Evolutionary conservation across 2,329 filamentous ascomycete species (phyloP), one percentile per base, ranked within the genome.

Genomic region (Paecilomyces niveus): DNA sequence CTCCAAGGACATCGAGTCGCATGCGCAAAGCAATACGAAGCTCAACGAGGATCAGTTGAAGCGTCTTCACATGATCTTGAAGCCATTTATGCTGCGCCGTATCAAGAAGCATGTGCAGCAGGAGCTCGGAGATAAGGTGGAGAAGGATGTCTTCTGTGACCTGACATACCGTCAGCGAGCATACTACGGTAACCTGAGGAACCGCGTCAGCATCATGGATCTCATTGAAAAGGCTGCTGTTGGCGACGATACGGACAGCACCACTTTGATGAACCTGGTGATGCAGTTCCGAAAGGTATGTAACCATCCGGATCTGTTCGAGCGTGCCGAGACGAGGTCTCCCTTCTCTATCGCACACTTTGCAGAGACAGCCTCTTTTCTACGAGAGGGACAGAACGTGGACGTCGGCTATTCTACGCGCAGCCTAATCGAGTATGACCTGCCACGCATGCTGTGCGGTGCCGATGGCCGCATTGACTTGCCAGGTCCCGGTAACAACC

Each of bases 241-340:
- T 65, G 94, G 94, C 35, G 92, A 97, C 67, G 94, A 97, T 54
- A 88, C 93, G 67, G 94, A 97, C 71, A 96, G 90, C 35, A 92
- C 93, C 49, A 97, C 93, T 1, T 78, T 99, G 68, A 97, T 99
- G 94, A 99, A 99, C 75, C 81, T 99, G 64, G 94, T 99, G 63
- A 99, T 99, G 94, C 94, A 99, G 76, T 99, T 99, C 84, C 86
- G 94, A 67, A 99, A 99, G 78, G 94, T 99, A 58, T 99, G 94
- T 79, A 99, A 99, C 70, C 94, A 99, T 72, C 94, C 94, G 0
- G 94, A 99, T 76, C 77, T 99, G 33, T 99, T 99, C 66, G 92
- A 99, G 75, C 88, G 94, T 53, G 92, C 93, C 9, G 93, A 97
- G 61, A 96, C 91, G 8, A 88, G 85, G 24, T 96, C 92, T 8